A percentile compares a stretch with the other conserved stretches of the same genome.
Conservation (phyloP, 805 yeast genomes). For the Candida maesae region DNA sequence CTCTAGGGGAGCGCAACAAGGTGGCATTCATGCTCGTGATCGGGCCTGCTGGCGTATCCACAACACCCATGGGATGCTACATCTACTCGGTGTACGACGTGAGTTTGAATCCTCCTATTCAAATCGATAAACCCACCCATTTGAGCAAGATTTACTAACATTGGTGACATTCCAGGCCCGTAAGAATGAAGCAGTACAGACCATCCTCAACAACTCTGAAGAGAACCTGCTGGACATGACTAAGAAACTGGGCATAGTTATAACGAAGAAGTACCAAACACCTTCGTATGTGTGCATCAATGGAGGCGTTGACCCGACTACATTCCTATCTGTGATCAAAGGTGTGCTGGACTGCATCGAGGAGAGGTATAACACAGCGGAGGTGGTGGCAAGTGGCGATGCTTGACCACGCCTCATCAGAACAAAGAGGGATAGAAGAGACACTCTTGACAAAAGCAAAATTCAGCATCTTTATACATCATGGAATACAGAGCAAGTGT, state of each 20-base stretch:
- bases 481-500: too few species aligned
- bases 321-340: constrained; percentile 29
- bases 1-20: constrained; percentile 6
- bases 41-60: constrained; percentile 3
- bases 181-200: constrained; percentile 34
- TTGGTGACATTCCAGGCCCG: constrained; percentile 6
- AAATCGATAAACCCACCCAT: too few species aligned
- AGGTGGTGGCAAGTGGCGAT: not conserved
- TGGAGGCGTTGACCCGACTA: constrained; percentile 36
- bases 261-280: constrained; percentile 35
- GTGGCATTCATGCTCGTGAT: constrained; percentile 12
- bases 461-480: too few species aligned
- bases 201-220: constrained; percentile 40
- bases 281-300: constrained; percentile 46
- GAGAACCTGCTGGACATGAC: constrained; percentile 41
- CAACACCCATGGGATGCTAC: constrained; percentile 11
- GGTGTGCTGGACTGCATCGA: constrained; percentile 31
- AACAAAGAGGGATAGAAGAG: too few species aligned
- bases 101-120: constrained; percentile 3
- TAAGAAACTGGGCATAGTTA: constrained; percentile 38
- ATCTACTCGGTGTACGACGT: constrained; percentile 14
- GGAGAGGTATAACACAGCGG: constrained; percentile 7
- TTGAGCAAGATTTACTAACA: too few species aligned
- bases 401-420: too few species aligned
- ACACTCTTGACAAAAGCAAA: too few species aligned